Percentiles rank a stretch among this genome's conserved stretches.
Conservation (phyloP, 257 asterid species). For the Verbena officinalis region DNA sequence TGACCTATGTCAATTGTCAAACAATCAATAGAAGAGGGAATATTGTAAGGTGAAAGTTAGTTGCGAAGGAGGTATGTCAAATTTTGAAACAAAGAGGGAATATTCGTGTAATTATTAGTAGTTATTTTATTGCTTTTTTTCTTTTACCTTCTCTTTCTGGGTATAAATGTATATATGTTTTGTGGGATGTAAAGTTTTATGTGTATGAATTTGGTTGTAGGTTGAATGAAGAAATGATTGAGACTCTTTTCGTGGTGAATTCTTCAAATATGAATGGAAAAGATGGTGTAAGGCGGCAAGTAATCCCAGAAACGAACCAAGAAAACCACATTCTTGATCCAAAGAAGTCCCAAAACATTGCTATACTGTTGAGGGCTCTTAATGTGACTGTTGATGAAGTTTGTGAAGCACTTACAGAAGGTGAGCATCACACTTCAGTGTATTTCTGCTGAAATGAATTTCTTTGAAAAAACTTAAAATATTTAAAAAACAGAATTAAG, state of each 20-base stretch:
- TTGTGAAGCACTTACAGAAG: conserved; percentile 81
- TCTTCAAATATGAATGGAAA: conserved; percentile 44
- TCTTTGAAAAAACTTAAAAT: neutral
- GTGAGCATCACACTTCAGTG: conserved; percentile 32
- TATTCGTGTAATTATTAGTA: neutral
- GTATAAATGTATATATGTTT: neutral
- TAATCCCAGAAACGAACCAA: conserved; percentile 36
- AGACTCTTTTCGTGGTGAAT: conserved; percentile 60
- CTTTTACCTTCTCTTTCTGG: neutral
- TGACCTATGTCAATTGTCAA: no score
- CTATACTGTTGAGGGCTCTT: conserved; percentile 70
- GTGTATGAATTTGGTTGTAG: conserved; percentile 39
- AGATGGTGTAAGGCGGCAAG: conserved; percentile 41
- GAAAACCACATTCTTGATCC: conserved; percentile 68
- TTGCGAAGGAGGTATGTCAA: no score
- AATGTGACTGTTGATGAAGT: conserved; percentile 75
- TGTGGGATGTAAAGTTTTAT: neutral
- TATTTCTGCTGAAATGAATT: neutral
- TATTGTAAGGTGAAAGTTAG: no score
- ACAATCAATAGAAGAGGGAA: no score
- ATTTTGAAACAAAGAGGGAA: no score
- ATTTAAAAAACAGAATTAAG: no score
- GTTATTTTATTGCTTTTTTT: neutral
- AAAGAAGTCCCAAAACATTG: conserved; percentile 81
- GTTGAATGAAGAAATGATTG: conserved; percentile 86